These are phyloP conservation scores for Lathyrus tuberosus DNA, from an alignment of 306 rosid species.

Conservation along the genomic window DNA sequence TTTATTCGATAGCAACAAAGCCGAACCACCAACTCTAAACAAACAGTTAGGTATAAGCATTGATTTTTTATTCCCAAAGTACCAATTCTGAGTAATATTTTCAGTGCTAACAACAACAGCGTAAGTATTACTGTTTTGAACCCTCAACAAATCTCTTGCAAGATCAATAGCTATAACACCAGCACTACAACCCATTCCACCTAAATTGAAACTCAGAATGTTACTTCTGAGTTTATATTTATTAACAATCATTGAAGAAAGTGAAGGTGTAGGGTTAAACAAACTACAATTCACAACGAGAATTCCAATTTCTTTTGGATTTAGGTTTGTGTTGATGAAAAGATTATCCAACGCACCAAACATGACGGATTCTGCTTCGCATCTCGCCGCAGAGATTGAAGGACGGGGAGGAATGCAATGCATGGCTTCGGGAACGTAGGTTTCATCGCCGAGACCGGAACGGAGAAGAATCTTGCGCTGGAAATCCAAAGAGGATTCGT, in stretches of 20 bases:
- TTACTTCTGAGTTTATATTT: constrained; percentile 61
- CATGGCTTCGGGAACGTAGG: constrained; percentile 60
- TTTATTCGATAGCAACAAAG: constrained; percentile 61
- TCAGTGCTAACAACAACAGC: constrained; percentile 79
- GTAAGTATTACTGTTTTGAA: constrained; percentile 53
- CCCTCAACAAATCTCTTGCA: constrained; percentile 64
- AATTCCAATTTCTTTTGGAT: constrained; percentile 61
- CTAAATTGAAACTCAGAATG: constrained; percentile 57
- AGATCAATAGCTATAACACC: constrained; percentile 72
- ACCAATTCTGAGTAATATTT: constrained; percentile 70
- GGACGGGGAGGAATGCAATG: constrained; percentile 51
- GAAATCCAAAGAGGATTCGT: constrained; percentile 54
- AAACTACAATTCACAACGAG: constrained; percentile 72
- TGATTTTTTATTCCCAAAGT: constrained; percentile 58
- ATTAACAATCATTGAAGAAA: constrained; percentile 69
- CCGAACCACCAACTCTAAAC: constrained; percentile 66
- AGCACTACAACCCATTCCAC: constrained; percentile 89
- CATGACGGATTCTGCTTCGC: constrained; percentile 62
- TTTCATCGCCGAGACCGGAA: constrained; percentile 67
- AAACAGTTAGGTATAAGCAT: constrained; percentile 59
- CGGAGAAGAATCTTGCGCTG: constrained; percentile 64
- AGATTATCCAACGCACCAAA: constrained; percentile 63
- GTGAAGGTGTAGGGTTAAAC: constrained; percentile 71
- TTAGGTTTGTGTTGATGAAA: constrained; percentile 51
- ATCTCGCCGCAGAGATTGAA: constrained; percentile 58